Conservation (phyloP, 441 rosid species). For the Pelargonium cotyledonis region DNA sequence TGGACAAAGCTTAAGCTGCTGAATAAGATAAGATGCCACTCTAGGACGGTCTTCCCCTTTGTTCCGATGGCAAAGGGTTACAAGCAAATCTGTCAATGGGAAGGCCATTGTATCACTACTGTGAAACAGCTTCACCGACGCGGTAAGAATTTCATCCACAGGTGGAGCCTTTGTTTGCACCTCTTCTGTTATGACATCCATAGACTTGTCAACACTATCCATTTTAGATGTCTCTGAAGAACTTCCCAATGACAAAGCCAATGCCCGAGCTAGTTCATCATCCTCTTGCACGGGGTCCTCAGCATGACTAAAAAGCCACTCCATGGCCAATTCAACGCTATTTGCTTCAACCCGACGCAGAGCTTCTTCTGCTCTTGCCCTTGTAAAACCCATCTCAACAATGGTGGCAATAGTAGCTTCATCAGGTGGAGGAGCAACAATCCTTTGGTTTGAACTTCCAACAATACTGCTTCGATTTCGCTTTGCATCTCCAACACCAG, state of each 20-base stretch:
- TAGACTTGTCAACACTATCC: conserved; percentile 64
- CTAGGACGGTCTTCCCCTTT: conserved; percentile 71
- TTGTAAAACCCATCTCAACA: conserved; percentile 96
- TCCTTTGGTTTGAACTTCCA: conserved; percentile 66
- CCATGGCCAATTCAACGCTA: conserved; percentile 99
- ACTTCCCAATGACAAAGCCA: conserved; percentile 89
- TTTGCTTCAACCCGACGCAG: conserved; percentile 87
- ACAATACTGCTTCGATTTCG: conserved; percentile 56
- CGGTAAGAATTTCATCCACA: conserved; percentile 77
- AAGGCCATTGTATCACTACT: conserved; percentile 70
- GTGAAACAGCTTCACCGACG: conserved; percentile 71
- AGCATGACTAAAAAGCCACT: conserved; percentile 80
- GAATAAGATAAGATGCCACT: conserved; percentile 71
- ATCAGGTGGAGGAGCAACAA: conserved; percentile 80
- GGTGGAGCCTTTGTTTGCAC: conserved; percentile 49
- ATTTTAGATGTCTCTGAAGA: conserved; percentile 77
- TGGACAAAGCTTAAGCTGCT: conserved; percentile 73
- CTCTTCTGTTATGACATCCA: conserved; percentile 55
- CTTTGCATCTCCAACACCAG: conserved; percentile 88
- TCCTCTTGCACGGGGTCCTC: conserved; percentile 98
- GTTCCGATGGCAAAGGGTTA: conserved; percentile 79
- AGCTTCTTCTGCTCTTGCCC: conserved; percentile 97
- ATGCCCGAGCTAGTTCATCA: conserved; percentile 96
- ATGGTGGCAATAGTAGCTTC: conserved; percentile 83
- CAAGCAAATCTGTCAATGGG: conserved; percentile 80